Evolutionary conservation across 345 rosid genomes (phyloP), one percentile per base, ranked within the genome.

Genomic region (Trapa bicornis): DNA sequence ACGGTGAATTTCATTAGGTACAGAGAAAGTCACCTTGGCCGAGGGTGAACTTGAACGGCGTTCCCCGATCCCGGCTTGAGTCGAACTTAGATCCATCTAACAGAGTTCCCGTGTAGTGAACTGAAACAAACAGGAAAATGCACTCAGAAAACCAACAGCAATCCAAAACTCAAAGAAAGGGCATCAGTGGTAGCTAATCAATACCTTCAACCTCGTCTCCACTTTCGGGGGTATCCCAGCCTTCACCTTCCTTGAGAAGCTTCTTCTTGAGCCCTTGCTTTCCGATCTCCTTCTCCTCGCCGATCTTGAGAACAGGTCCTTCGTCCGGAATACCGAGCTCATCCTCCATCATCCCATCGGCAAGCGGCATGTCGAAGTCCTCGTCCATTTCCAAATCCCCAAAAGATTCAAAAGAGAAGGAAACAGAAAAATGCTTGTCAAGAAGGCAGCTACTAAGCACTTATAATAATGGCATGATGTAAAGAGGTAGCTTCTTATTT

Each of bases 21-120:
- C 11, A 7, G 48, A 4, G 48, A 11, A 45, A 11, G 41, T 61
- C 48, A 88, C 97, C 99, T 87, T 87, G 96, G 13, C 99, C 97
- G 41, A 95, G 96, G 37, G 87, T 83, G 88, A 95, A 95, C 74
- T 84, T 87, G 80, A 95, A 95, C 14, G 99, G 93, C 39, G 88
- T 78, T 13, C 87, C 94, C 29, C 92, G 82, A 38, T 86, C 96
- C 36, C 94, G 84, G 56, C 97, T 95, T 0, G 99, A 95, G 83
- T 95, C 99, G 61, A 95, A 95, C 78, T 85, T 73, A 1, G 96
- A 89, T 32, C 97, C 99, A 67, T 95, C 97, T 11, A 91, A 56
- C 80, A 95, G 80, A 17, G 97, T 95, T 56, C 99, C 99, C 17
- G 96, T 95, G 76, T 80, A 82, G 53, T 82, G 86, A 65, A 80